Base-by-base conservation (phyloP, 1,139 yeast genomes). In the Suhomyces bokatorum region DNA sequence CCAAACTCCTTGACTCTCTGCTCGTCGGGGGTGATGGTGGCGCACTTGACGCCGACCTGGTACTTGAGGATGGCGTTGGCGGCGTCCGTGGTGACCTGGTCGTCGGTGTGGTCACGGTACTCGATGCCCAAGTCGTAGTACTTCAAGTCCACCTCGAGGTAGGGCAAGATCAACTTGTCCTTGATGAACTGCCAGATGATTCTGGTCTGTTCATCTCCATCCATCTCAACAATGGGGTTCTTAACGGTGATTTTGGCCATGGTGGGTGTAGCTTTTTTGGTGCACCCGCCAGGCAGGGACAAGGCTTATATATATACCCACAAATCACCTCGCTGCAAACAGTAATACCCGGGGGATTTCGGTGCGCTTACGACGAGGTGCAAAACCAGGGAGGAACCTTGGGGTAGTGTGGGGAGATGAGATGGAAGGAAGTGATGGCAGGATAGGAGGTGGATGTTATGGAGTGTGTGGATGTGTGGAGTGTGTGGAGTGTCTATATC, bases 191-290 rank as follows among this genome's bases (percentile, higher is more conserved):
- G 77, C 95, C 95, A 86, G 66, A 86, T 86, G 65, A 86, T 85
- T 67, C 93, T 77, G 57, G 95, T 86, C 87, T 84, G 85, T 66
- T 86, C 95, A 66, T 86, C 95, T 53, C 95, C 95, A 59, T 86
- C 93, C 75, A 86, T 71, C 62, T 86, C 95, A 47, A 86, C 95
- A 54, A 86, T 77, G 36, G 95, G 93, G 47, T 75, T 81, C 57
- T 75, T 75, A 37, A 86, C 93, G 53, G 75, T 75, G 59, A 86
- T 83, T 65, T 85, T 85, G 50, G 67, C 67, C 44, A 70, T 53
- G 38, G 24, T 22, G 29, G 27, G 29, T 26, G 12, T 11, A 11
- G 29, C 6, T 26, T 26, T 26, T 26, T 12, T 9, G 29, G 29
- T 9, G 29, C 27, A 11, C 4, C 2, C 24, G 24, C 8, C 24